Conservation (phyloP, 805 yeast genomes). For the Maudiozyma serrabonitensis region DNA sequence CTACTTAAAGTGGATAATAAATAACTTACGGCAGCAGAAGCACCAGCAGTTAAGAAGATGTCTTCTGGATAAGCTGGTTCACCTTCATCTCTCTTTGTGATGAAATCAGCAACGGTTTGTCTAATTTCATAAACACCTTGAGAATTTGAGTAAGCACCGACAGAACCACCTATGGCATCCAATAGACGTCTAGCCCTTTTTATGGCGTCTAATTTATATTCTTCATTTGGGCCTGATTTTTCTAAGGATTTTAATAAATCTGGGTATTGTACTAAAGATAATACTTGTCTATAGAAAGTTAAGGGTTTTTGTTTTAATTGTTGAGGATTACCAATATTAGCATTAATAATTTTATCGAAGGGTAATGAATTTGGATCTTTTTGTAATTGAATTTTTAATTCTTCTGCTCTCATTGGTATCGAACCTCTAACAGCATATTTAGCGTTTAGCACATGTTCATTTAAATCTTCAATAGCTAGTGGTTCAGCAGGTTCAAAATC, state of each 20-base stretch:
- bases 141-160: slow-evolving; percentile 92
- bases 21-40: slow-evolving; percentile 85
- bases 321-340: slow-evolving; percentile 97
- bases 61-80: slow-evolving; percentile 54
- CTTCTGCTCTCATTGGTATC: slow-evolving; percentile 90
- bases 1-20: slow-evolving; percentile 60
- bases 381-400: slow-evolving; percentile 49
- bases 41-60: slow-evolving; percentile 85
- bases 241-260: slow-evolving; percentile 37
- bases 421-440: slow-evolving; percentile 94
- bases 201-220: slow-evolving; percentile 56
- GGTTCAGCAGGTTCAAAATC: slow-evolving; percentile 26
- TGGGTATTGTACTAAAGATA: slow-evolving; percentile 82
- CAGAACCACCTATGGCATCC: slow-evolving; percentile 54
- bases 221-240: slow-evolving; percentile 1
- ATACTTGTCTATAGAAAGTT: slow-evolving; percentile 89
- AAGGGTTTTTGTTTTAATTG: slow-evolving; percentile 90
- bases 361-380: slow-evolving; percentile 57
- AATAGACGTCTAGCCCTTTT: slow-evolving; percentile 58
- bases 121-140: slow-evolving; percentile 76
- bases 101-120: slow-evolving; percentile 71
- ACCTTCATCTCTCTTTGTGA: slow-evolving; percentile 71
- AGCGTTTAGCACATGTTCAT: slow-evolving; percentile 68
- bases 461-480: slow-evolving; percentile 45
- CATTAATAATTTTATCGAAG: slow-evolving; percentile 67